These are phyloP conservation scores for Grosmannia serpens DNA, from an alignment of 2,329 filamentous ascomycete genomes.

Conservation along the genomic window DNA sequence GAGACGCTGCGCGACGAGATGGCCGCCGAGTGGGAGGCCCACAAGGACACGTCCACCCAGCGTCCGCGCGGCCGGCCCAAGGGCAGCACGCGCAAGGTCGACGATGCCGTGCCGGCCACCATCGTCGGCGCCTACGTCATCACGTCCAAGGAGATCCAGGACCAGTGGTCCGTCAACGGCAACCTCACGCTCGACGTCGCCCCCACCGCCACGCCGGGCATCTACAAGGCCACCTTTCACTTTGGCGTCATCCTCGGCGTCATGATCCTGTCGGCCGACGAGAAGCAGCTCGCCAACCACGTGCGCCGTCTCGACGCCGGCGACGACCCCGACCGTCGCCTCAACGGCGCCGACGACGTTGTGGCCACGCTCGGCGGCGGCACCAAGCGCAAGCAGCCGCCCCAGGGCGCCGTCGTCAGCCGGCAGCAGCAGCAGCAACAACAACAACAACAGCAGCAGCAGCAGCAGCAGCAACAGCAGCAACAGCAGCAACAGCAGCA, in stretches of 20 bases:
- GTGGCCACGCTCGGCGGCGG: slow-evolving; percentile 3
- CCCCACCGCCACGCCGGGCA: slow-evolving; percentile 13
- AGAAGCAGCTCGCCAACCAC: slow-evolving; percentile 15
- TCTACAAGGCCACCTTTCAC: slow-evolving; percentile 20
- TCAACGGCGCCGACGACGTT: not conserved
- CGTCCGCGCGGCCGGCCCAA: slow-evolving; percentile 13
- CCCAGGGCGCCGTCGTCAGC: slow-evolving; percentile 5
- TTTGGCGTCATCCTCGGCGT: slow-evolving; percentile 19
- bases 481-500: slow-evolving; percentile 4
- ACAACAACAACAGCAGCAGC: not conserved
- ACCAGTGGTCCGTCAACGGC: slow-evolving; percentile 15
- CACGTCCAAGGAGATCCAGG: slow-evolving; percentile 15
- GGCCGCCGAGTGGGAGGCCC: slow-evolving; percentile 13
- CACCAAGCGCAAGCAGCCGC: slow-evolving; percentile 15
- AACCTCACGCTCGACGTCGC: slow-evolving; percentile 17
- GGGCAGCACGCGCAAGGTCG: slow-evolving; percentile 12
- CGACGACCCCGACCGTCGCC: slow-evolving; percentile 10
- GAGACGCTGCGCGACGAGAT: slow-evolving; percentile 12
- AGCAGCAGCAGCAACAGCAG: slow-evolving; percentile 1
- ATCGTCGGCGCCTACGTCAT: slow-evolving; percentile 18
- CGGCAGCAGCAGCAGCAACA: not conserved
- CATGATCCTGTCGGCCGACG: slow-evolving; percentile 17
- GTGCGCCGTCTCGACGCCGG: slow-evolving; percentile 13
- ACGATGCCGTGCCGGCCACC: slow-evolving; percentile 9
- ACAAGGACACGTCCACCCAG: slow-evolving; percentile 7